Percentiles rank a stretch among this genome's conserved stretches.
Evolutionary conservation across 1,284 basidiomycete species (phyloP).

Genomic region (Sanghuangporus weigelae): DNA sequence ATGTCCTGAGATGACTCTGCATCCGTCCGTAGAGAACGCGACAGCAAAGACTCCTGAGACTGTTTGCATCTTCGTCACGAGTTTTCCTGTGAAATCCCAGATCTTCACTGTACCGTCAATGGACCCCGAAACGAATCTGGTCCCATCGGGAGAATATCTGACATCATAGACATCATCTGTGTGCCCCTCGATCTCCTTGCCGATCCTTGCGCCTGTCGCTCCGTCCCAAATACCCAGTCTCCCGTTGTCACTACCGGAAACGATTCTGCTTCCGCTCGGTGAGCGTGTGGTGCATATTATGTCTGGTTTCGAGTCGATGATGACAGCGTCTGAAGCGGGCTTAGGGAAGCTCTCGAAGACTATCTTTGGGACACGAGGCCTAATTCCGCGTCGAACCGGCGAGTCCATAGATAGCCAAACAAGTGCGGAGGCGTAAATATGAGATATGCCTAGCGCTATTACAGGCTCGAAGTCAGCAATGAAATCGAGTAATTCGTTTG

Average conservation of each 20-base stretch:
- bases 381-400: not conserved
- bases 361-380: too few species aligned
- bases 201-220: not conserved
- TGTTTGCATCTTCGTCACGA: not conserved
- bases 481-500: not conserved
- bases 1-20: not conserved
- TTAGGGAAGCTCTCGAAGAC: not conserved
- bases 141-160: not conserved
- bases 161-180: not conserved
- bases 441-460: not conserved
- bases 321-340: not conserved
- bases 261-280: not conserved
- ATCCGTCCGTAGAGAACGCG: not conserved
- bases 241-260: not conserved
- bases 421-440: not conserved
- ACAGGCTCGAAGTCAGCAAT: not conserved
- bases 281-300: not conserved
- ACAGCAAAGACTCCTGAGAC: not conserved
- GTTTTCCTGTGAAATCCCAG: not conserved
- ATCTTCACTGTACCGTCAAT: not conserved
- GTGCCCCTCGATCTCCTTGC: not conserved
- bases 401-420: not conserved
- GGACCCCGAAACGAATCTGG: not conserved
- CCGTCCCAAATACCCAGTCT: not conserved
- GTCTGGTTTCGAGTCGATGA: not conserved